Evolutionary conservation across 2,329 filamentous ascomycete genomes (phyloP).

Genomic region (Fusarium virguliforme): DNA sequence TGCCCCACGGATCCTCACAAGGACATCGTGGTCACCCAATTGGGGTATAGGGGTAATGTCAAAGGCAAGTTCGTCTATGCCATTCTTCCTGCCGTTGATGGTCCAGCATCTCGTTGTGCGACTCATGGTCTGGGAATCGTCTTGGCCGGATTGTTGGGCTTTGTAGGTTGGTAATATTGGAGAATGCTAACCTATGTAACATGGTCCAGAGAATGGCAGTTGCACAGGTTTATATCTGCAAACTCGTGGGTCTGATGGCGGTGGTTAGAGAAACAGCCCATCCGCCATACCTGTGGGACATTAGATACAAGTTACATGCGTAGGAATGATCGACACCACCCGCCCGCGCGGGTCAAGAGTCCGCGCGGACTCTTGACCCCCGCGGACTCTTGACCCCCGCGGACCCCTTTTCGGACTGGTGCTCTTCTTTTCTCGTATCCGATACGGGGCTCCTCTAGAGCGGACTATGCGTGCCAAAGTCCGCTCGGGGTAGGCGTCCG

Average conservation of each 20-base stretch:
- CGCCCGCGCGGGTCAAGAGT: no score
- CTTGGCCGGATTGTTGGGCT: not conserved
- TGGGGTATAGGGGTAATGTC: not conserved
- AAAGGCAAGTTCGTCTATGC: not conserved
- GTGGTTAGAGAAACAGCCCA: not conserved
- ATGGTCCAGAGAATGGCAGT: not conserved
- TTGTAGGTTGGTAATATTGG: not conserved
- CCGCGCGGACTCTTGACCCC: not conserved
- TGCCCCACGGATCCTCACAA: slow-evolving; percentile 14
- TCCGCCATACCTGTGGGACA: not conserved
- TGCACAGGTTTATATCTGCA: not conserved
- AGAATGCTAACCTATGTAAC: not conserved
- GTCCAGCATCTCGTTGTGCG: slow-evolving; percentile 1
- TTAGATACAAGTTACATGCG: no score
- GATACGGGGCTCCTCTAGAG: no score
- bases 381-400: not conserved
- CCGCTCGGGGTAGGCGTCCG: not conserved
- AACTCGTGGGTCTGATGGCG: not conserved
- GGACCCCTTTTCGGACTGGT: not conserved
- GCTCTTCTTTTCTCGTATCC: no score
- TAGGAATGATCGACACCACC: not conserved
- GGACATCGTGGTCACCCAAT: slow-evolving; percentile 14
- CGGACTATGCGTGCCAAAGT: not conserved
- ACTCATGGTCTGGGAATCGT: not conserved
- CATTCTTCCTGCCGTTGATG: not conserved